A percentile compares a stretch with the other conserved stretches of the same genome.
phyloP scores from a whole-genome alignment of 331 rosid species.

The Quercus lobata region DNA sequence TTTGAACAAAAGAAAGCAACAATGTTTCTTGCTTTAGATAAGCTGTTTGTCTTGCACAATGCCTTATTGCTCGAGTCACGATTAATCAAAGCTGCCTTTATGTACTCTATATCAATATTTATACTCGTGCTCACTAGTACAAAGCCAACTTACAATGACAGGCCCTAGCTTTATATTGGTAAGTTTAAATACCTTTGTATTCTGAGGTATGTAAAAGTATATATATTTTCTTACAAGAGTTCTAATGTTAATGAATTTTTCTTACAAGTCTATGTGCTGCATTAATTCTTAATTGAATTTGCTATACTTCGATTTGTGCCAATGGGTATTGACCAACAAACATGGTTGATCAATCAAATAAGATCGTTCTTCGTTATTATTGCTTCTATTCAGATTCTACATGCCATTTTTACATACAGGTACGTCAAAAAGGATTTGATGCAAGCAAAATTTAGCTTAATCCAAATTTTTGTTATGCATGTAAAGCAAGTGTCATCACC shows the following conservation, averaged over 20 bases:
- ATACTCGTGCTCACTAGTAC: constrained; percentile 83
- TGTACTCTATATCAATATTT: constrained; percentile 48
- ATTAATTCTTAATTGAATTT: constrained; percentile 40
- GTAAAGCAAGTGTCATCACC: too few species aligned
- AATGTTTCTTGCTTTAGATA: constrained; percentile 69
- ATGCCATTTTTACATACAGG: constrained; percentile 66
- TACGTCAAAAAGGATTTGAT: background rate
- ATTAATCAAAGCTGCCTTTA: constrained; percentile 57
- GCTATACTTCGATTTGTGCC: constrained; percentile 35
- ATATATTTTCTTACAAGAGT: background rate
- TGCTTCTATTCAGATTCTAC: constrained; percentile 42
- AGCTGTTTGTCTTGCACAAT: constrained; percentile 62
- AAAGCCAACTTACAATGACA: constrained; percentile 61
- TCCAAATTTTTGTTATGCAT: too few species aligned
- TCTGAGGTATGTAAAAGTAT: background rate
- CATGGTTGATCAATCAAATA: constrained; percentile 42
- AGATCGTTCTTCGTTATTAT: constrained; percentile 36
- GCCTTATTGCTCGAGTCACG: constrained; percentile 75
- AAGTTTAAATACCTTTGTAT: background rate
- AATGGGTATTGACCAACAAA: constrained; percentile 39
- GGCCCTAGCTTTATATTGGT: constrained; percentile 76
- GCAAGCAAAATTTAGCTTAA: too few species aligned
- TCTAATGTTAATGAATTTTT: background rate
- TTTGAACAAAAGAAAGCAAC: constrained; percentile 82
- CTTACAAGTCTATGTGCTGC: constrained; percentile 57